Conservation (phyloP, 2,329 filamentous ascomycete species). For the Camillea tinctor region DNA sequence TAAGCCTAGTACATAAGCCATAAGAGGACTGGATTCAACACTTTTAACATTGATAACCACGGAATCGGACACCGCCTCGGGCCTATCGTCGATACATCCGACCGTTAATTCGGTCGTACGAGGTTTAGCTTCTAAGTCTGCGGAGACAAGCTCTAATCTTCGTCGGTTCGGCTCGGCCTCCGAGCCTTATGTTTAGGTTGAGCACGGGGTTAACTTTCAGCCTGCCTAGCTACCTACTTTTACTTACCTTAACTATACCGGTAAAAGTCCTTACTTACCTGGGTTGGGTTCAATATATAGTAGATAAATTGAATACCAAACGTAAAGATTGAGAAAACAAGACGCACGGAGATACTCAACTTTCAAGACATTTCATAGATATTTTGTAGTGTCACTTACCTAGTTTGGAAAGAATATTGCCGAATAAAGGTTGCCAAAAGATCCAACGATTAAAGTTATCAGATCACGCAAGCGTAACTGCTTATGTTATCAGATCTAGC, state of each 20-base stretch:
- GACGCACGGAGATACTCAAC: too few species aligned
- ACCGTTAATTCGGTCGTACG: background rate
- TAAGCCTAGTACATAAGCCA: background rate
- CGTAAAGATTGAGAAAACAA: too few species aligned
- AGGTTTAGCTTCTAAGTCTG: background rate
- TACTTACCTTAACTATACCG: too few species aligned
- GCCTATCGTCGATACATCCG: background rate
- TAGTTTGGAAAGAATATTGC: background rate
- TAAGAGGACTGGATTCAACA: background rate
- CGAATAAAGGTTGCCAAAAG: background rate
- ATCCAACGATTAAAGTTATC: background rate
- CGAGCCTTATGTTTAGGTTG: background rate
- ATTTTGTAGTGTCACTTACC: too few species aligned
- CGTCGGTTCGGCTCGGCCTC: background rate
- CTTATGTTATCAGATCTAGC: background rate
- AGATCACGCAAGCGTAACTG: background rate
- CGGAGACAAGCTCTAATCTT: background rate
- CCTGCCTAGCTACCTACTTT: too few species aligned
- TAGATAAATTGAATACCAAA: too few species aligned
- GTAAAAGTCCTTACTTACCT: too few species aligned
- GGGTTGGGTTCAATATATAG: too few species aligned
- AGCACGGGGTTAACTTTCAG: too few species aligned
- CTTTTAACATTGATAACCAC: background rate
- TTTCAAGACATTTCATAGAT: too few species aligned
- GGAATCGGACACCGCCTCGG: background rate